Evolutionary conservation across 2,329 filamentous ascomycete genomes (phyloP).

Genomic region (Fusarium phyllophilum): DNA sequence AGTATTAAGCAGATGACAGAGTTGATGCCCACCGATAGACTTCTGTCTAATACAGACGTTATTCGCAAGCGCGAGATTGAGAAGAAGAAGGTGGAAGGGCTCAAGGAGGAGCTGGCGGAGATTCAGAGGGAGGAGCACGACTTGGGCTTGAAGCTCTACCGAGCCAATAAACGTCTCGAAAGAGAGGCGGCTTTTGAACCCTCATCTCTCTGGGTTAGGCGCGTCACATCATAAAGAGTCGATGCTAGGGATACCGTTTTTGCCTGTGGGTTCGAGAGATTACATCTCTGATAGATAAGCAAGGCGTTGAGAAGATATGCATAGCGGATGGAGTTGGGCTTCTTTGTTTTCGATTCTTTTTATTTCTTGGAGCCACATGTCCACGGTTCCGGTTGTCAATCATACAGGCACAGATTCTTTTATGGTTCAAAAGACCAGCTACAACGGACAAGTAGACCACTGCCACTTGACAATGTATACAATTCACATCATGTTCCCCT

Average conservation of each 20-base stretch:
- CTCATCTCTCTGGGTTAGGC: conserved; percentile 79
- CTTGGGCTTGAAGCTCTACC: conserved; percentile 77
- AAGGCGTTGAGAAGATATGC: conserved; percentile 41
- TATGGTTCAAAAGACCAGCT: conserved; percentile 15
- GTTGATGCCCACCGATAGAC: conserved; percentile 76
- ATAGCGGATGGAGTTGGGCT: conserved; percentile 37
- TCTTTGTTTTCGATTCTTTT: conserved; percentile 21
- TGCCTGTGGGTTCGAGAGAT: conserved; percentile 6
- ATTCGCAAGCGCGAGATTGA: conserved; percentile 64
- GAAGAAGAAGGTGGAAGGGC: conserved; percentile 72
- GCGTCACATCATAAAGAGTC: conserved; percentile 70
- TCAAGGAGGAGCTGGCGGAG: conserved; percentile 75
- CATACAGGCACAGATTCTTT: conserved; percentile 25
- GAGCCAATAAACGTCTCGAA: conserved; percentile 79
- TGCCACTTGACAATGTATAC: conserved; percentile 4
- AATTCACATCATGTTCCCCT: background rate
- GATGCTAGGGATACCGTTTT: background rate
- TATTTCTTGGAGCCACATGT: conserved; percentile 21
- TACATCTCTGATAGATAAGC: conserved; percentile 22
- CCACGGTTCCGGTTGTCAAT: conserved; percentile 19
- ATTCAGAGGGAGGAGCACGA: conserved; percentile 82
- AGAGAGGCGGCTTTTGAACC: conserved; percentile 72
- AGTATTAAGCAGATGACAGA: conserved; percentile 82
- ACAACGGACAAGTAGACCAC: conserved; percentile 19
- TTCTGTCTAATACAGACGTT: conserved; percentile 74